Evolutionary conservation across 148 eudicot species (phyloP).

Genomic region (Amaranthus hypochondriacus): DNA sequence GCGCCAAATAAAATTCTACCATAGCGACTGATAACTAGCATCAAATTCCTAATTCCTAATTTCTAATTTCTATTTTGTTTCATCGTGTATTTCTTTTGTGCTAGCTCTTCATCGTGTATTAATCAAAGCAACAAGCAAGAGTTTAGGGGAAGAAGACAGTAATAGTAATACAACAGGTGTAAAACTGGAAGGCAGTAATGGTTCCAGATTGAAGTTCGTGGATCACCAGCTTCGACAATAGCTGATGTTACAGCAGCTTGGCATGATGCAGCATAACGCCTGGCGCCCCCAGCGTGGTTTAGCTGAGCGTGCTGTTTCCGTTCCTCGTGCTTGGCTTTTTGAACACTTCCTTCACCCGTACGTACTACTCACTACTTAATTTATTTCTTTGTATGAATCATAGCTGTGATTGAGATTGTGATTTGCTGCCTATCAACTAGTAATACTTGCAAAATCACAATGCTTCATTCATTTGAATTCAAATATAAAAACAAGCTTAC

Average conservation of each 20-base stretch:
- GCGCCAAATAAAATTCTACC: too few relatives aligned
- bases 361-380: background rate
- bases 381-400: too few relatives aligned
- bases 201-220: constrained; percentile 51
- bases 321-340: constrained; percentile 80
- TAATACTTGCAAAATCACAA: too few relatives aligned
- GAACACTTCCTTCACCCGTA: constrained; percentile 85
- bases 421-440: too few relatives aligned
- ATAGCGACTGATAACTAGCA: too few relatives aligned
- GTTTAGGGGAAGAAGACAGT: constrained; percentile 53
- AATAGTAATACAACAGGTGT: constrained; percentile 21
- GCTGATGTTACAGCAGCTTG: constrained; percentile 59
- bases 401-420: too few relatives aligned
- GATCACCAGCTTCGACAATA: constrained; percentile 67
- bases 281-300: constrained; percentile 85
- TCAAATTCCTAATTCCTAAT: too few relatives aligned
- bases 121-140: constrained; percentile 42
- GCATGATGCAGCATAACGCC: constrained; percentile 79
- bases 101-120: too few relatives aligned
- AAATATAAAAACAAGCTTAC: too few relatives aligned
- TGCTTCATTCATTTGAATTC: too few relatives aligned
- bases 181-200: constrained; percentile 29
- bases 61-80: too few relatives aligned
- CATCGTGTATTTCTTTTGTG: too few relatives aligned
- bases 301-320: constrained; percentile 70